These are phyloP conservation scores for Suillus decipiens DNA, from an alignment of 768 basidiomycete genomes.

Conservation along the genomic window DNA sequence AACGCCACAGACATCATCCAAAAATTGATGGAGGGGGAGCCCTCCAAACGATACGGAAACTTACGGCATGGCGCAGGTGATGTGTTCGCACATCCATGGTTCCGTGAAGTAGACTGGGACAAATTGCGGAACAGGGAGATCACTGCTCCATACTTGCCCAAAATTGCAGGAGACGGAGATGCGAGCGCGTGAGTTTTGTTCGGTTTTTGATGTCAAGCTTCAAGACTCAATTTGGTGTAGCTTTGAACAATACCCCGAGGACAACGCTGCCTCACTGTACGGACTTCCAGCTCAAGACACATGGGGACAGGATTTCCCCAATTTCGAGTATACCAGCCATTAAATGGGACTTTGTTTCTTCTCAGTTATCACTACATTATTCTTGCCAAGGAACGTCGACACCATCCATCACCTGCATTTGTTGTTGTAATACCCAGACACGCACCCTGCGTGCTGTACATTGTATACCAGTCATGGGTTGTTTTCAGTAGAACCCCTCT, in stretches of 20 bases:
- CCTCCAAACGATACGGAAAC: conserved; percentile 89
- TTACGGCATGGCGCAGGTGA: conserved; percentile 85
- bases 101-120: conserved; percentile 90
- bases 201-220: conserved; percentile 15
- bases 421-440: conserved; percentile 15
- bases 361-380: conserved; percentile 16
- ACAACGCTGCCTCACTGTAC: conserved; percentile 60
- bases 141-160: conserved; percentile 92
- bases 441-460: conserved; percentile 6
- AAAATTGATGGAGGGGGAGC: conserved; percentile 87
- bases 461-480: conserved; percentile 6
- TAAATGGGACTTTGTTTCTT: conserved; percentile 10
- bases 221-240: conserved; percentile 34
- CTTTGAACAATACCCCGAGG: conserved; percentile 80
- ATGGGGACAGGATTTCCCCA: conserved; percentile 71
- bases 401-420: conserved; percentile 13
- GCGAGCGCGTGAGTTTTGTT: conserved; percentile 77
- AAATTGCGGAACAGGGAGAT: conserved; percentile 83
- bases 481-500: conserved; percentile 13
- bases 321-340: conserved; percentile 67
- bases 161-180: conserved; percentile 91
- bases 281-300: conserved; percentile 59
- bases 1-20: conserved; percentile 87
- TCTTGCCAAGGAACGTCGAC: conserved; percentile 1
- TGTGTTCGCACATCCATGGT: conserved; percentile 93